phyloP scores from a whole-genome alignment of 1,284 basidiomycete species.

The Cutaneotrichosporon mucoides region DNA sequence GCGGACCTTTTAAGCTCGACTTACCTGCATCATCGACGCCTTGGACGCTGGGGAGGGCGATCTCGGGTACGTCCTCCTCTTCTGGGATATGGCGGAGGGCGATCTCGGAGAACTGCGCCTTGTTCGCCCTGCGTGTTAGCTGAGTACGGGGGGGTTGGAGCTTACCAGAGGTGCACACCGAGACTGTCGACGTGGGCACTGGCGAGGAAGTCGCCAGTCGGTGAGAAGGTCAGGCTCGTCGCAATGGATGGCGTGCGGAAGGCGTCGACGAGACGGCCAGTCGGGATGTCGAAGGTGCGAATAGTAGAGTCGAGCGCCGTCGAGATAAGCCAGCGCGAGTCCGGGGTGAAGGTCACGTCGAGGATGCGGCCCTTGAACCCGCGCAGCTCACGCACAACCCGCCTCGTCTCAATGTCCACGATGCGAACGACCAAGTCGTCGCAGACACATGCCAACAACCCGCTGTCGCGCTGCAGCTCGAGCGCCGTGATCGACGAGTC shows the following conservation, averaged over 20 bases:
- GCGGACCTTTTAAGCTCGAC: conserved; percentile 53
- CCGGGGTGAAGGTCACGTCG: conserved; percentile 84
- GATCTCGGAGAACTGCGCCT: conserved; percentile 85
- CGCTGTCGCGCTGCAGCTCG: conserved; percentile 75
- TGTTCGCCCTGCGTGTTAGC: conserved; percentile 70
- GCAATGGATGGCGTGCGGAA: conserved; percentile 88
- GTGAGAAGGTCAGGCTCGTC: conserved; percentile 86
- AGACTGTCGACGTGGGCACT: conserved; percentile 91
- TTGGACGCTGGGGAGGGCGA: conserved; percentile 76
- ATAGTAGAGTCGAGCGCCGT: conserved; percentile 87
- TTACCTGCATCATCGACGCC: conserved; percentile 61
- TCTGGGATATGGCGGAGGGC: conserved; percentile 68
- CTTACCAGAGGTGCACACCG: conserved; percentile 87
- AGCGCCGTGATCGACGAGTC: conserved; percentile 68
- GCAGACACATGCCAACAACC: conserved; percentile 76
- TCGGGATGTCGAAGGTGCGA: conserved; percentile 94
- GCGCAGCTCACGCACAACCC: conserved; percentile 78
- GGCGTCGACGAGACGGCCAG: conserved; percentile 83
- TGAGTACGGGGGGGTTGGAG: not conserved
- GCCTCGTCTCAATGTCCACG: conserved; percentile 84
- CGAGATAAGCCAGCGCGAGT: conserved; percentile 87
- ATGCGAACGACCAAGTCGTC: conserved; percentile 81
- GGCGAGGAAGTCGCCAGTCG: conserved; percentile 92
- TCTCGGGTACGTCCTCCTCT: conserved; percentile 68
- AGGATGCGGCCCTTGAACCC: conserved; percentile 76